A percentile compares a stretch with the other conserved stretches of the same genome.
These are phyloP conservation scores for Ascochyta fabae DNA, from an alignment of 2,329 filamentous ascomycete genomes.

Conservation along the genomic window DNA sequence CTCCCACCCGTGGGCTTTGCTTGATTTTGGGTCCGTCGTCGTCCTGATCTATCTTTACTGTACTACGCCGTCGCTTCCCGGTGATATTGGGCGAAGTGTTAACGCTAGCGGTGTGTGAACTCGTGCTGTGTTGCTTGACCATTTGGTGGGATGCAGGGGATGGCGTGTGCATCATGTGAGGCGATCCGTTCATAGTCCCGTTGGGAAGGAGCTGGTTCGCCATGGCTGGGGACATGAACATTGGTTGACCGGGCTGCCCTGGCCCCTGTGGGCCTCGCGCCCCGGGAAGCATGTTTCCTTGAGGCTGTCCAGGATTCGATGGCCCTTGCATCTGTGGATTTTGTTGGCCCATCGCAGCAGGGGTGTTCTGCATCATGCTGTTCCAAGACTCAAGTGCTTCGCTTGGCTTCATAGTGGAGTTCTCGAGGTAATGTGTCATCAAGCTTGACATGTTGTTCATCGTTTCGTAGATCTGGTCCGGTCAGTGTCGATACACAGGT, in stretches of 20 bases:
- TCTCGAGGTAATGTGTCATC: constrained; percentile 63
- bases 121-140: constrained; percentile 64
- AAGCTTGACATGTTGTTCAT: constrained; percentile 69
- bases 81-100: constrained; percentile 68
- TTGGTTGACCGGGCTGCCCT: constrained; percentile 42
- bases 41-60: constrained; percentile 65
- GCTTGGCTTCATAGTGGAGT: constrained; percentile 59
- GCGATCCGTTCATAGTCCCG: constrained; percentile 59
- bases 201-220: constrained; percentile 59
- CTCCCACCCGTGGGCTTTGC: constrained; percentile 53
- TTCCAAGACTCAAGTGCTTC: constrained; percentile 63
- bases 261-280: constrained; percentile 40
- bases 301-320: constrained; percentile 36
- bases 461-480: constrained; percentile 66
- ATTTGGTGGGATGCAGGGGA: constrained; percentile 59
- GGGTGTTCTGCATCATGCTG: constrained; percentile 49
- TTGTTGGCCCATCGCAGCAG: constrained; percentile 25
- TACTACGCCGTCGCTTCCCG: constrained; percentile 66
- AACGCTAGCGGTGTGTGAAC: constrained; percentile 61
- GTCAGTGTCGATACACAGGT: constrained; percentile 18
- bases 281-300: constrained; percentile 40
- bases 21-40: constrained; percentile 57
- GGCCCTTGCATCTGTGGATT: constrained; percentile 34
- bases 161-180: constrained; percentile 55
- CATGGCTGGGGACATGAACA: constrained; percentile 65